These are phyloP conservation scores for Aspergillus sp. DNA, from an alignment of 2,329 filamentous ascomycete genomes.

Conservation along the genomic window DNA sequence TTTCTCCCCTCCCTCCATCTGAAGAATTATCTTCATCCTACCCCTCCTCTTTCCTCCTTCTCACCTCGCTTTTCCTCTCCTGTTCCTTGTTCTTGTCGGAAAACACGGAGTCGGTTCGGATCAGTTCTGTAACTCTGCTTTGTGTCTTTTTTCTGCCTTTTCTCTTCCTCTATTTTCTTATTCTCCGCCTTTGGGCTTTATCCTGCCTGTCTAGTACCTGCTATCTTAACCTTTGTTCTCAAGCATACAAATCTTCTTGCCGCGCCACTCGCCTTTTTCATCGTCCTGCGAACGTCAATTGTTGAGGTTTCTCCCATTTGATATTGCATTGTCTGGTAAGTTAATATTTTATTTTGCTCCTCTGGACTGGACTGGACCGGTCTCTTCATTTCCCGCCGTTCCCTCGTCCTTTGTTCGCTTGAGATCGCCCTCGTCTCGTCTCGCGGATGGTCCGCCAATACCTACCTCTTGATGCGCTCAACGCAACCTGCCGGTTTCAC, in stretches of 20 bases:
- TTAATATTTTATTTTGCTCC: constrained; percentile 1
- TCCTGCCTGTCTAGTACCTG: constrained; percentile 25
- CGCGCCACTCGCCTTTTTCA: constrained; percentile 17
- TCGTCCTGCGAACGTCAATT: constrained; percentile 16
- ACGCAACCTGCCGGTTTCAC: background rate
- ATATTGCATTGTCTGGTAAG: constrained; percentile 25
- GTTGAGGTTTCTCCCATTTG: constrained; percentile 18
- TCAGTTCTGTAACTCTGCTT: constrained; percentile 24
- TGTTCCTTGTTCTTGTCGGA: constrained; percentile 28
- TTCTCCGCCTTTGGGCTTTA: constrained; percentile 27
- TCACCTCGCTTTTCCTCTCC: constrained; percentile 14
- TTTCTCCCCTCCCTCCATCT: constrained; percentile 19
- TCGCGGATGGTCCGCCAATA: background rate
- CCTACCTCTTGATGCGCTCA: background rate
- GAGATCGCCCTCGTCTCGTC: background rate
- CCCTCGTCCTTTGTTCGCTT: background rate
- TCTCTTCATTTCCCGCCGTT: background rate
- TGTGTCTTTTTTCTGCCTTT: constrained; percentile 21
- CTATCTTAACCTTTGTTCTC: constrained; percentile 20
- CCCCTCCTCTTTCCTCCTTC: constrained; percentile 19
- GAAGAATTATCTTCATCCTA: constrained; percentile 24
- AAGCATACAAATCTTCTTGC: constrained; percentile 23
- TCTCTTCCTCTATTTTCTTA: constrained; percentile 21
- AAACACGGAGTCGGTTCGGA: constrained; percentile 32
- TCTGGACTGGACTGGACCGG: background rate